Percentiles rank a stretch among this genome's conserved stretches.
Evolutionary conservation across 1,284 basidiomycete species (phyloP).

Genomic region (Leccinum pachyderme): DNA sequence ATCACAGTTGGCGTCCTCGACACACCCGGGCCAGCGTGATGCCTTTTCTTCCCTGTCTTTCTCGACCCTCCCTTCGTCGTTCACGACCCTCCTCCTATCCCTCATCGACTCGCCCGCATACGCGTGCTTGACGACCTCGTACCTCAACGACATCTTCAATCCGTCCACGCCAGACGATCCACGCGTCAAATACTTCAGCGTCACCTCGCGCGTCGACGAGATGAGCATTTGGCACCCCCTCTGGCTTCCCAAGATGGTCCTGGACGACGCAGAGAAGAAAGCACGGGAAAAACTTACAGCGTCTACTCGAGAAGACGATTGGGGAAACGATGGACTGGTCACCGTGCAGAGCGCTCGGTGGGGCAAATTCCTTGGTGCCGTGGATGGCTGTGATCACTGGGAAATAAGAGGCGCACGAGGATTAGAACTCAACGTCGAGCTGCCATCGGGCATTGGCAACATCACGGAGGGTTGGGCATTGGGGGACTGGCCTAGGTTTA

Average conservation of each 20-base stretch:
- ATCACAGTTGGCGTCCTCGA: conserved; percentile 8
- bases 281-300: conserved; percentile 41
- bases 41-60: conserved; percentile 41
- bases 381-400: conserved; percentile 97
- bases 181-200: conserved; percentile 87
- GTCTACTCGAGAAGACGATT: conserved; percentile 54
- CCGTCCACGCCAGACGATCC: conserved; percentile 85
- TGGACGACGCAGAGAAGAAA: conserved; percentile 75
- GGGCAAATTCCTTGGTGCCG: conserved; percentile 90
- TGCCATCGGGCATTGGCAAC: conserved; percentile 43
- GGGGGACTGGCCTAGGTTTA: conserved; percentile 60
- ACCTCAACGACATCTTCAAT: conserved; percentile 87
- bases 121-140: conserved; percentile 88
- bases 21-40: conserved; percentile 24
- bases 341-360: conserved; percentile 86
- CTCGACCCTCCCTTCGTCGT: conserved; percentile 68
- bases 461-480: conserved; percentile 54
- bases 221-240: conserved; percentile 91
- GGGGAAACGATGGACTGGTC: conserved; percentile 96
- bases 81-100: conserved; percentile 88
- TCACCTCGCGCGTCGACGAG: conserved; percentile 75
- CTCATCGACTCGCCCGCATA: conserved; percentile 97
- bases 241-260: conserved; percentile 93
- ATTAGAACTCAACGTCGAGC: conserved; percentile 60
- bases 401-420: conserved; percentile 84